Evolutionary conservation across 2,329 filamentous ascomycete species (phyloP).

Genomic region (Cladosporium sp.): DNA sequence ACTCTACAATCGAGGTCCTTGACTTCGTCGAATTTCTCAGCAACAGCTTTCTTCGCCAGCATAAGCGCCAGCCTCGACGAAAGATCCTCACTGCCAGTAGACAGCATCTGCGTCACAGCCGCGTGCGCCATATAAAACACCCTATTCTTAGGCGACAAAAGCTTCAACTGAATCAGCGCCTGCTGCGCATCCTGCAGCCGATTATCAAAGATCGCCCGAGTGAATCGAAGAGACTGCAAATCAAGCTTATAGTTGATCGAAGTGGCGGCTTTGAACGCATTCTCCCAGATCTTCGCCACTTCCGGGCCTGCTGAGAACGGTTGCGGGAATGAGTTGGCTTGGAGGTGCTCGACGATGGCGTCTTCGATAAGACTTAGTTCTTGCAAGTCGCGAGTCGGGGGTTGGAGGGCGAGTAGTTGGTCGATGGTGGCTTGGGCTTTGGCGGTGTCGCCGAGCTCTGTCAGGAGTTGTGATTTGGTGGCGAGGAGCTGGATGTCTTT

Average conservation of each 20-base stretch:
- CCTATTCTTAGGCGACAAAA: conserved; percentile 32
- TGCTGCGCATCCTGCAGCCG: conserved; percentile 36
- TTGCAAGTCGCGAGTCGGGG: conserved; percentile 30
- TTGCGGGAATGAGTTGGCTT: conserved; percentile 29
- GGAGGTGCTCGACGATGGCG: conserved; percentile 28
- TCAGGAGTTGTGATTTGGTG: conserved; percentile 35
- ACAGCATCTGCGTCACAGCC: conserved; percentile 36
- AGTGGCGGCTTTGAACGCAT: conserved; percentile 30
- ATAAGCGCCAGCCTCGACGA: conserved; percentile 31
- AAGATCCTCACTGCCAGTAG: conserved; percentile 31
- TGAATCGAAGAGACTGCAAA: conserved; percentile 31
- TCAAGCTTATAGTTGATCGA: conserved; percentile 31
- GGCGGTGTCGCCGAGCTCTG: conserved; percentile 23
- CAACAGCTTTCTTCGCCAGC: conserved; percentile 35
- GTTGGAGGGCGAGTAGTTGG: conserved; percentile 26
- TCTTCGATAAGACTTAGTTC: conserved; percentile 33
- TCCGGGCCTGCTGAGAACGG: conserved; percentile 30
- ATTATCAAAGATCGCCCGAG: conserved; percentile 33
- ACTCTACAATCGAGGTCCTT: conserved; percentile 33
- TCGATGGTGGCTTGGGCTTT: conserved; percentile 27
- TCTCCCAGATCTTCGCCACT: conserved; percentile 36
- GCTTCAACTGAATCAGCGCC: conserved; percentile 37
- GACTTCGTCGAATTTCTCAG: conserved; percentile 34
- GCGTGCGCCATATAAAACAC: conserved; percentile 38
- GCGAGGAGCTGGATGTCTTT: conserved; percentile 31